phyloP scores from a whole-genome alignment of 768 basidiomycete genomes.

The Tephrocybe sp. region DNA sequence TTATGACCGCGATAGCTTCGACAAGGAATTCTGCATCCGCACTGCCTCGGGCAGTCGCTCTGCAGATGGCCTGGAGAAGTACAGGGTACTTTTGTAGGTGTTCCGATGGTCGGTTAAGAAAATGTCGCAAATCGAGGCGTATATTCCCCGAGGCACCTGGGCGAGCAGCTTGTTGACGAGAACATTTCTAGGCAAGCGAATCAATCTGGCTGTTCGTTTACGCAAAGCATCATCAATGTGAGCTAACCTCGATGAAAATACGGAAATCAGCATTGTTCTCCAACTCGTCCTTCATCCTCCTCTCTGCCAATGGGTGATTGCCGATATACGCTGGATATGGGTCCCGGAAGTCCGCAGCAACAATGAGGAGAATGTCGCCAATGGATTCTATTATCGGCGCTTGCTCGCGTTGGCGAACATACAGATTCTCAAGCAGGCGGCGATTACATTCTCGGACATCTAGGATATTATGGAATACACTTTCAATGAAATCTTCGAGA shows the following conservation, averaged over 20 bases:
- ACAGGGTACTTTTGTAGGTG: slow-evolving; percentile 89
- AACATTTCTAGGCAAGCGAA: slow-evolving; percentile 35
- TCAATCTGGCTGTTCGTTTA: not conserved
- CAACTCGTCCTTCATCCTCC: slow-evolving; percentile 80
- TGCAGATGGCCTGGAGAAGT: slow-evolving; percentile 80
- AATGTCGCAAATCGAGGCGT: slow-evolving; percentile 69
- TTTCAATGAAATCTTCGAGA: slow-evolving; percentile 80
- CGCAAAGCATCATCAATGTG: not conserved
- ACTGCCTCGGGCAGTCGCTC: slow-evolving; percentile 76
- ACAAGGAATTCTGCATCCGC: slow-evolving; percentile 80
- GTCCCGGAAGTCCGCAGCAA: slow-evolving; percentile 82
- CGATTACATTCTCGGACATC: slow-evolving; percentile 81
- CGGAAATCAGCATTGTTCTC: slow-evolving; percentile 82
- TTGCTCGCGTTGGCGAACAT: slow-evolving; percentile 84
- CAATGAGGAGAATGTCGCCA: slow-evolving; percentile 85
- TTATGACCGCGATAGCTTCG: slow-evolving; percentile 81
- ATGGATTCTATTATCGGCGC: slow-evolving; percentile 78
- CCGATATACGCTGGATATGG: slow-evolving; percentile 88
- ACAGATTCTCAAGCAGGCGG: slow-evolving; percentile 78
- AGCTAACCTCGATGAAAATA: slow-evolving; percentile 77
- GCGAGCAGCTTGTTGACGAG: slow-evolving; percentile 37
- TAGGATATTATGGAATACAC: slow-evolving; percentile 85
- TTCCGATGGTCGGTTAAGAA: slow-evolving; percentile 75
- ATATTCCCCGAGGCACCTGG: slow-evolving; percentile 34
- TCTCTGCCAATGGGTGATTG: slow-evolving; percentile 82